These are phyloP conservation scores for Xylariaceae sp. DNA, from an alignment of 2,329 filamentous ascomycete genomes.

Conservation along the genomic window DNA sequence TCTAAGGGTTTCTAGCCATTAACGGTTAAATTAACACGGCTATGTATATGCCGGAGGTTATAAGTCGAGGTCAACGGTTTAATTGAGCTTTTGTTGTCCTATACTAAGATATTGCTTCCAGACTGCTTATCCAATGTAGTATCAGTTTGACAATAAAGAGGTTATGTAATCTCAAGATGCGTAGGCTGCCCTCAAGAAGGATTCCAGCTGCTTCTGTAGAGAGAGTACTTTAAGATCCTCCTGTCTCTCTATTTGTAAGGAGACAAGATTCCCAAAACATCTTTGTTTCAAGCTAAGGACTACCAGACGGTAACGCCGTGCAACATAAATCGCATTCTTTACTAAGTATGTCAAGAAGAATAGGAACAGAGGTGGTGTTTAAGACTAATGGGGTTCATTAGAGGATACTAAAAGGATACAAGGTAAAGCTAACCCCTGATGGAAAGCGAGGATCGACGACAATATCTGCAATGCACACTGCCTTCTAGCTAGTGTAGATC, in stretches of 20 bases:
- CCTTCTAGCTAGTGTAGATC: slow-evolving; percentile 11
- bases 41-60: too few species aligned
- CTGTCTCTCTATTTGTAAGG: neutral
- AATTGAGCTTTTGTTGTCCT: too few species aligned
- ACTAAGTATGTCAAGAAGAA: neutral
- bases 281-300: neutral
- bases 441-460: slow-evolving; percentile 19
- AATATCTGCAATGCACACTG: slow-evolving; percentile 21
- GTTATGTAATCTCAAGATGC: too few species aligned
- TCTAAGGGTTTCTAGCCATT: too few species aligned
- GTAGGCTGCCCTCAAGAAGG: too few species aligned
- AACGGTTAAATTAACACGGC: too few species aligned
- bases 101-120: too few species aligned
- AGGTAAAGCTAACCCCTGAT: slow-evolving; percentile 20
- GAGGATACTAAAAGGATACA: slow-evolving; percentile 10
- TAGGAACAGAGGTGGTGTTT: neutral
- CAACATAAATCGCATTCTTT: neutral
- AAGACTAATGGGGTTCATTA: slow-evolving; percentile 3
- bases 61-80: too few species aligned
- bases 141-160: too few species aligned
- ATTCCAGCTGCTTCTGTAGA: too few species aligned
- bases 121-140: too few species aligned
- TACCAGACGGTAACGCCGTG: neutral
- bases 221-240: too few species aligned
- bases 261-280: neutral